These are phyloP conservation scores for Ustilaginoidea virens DNA, from an alignment of 2,329 filamentous ascomycete genomes.

Conservation along the genomic window DNA sequence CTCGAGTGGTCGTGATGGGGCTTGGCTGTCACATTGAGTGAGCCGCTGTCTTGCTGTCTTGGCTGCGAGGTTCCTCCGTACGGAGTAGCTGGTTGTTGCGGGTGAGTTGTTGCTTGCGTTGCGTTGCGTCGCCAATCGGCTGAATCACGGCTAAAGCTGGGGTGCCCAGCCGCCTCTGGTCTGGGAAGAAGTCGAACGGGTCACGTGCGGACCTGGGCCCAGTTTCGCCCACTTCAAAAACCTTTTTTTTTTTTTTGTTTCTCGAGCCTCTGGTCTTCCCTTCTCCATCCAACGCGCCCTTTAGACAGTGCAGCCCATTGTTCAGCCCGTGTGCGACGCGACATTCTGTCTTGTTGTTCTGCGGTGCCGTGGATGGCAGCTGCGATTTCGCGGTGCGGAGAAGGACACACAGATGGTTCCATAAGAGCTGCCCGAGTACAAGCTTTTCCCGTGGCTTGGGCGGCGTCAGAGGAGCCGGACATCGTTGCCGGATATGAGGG, in stretches of 20 bases:
- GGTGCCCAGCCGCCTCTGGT: too few relatives aligned
- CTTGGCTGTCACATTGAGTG: neutral
- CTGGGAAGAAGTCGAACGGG: too few relatives aligned
- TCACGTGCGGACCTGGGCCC: too few relatives aligned
- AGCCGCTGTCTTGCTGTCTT: neutral
- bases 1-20: neutral
- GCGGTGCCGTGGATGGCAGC: slow-evolving; percentile 45
- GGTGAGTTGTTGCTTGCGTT: too few relatives aligned
- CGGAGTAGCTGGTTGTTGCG: too few relatives aligned
- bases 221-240: too few relatives aligned
- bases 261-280: too few relatives aligned
- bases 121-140: too few relatives aligned
- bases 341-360: slow-evolving; percentile 49
- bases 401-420: slow-evolving; percentile 34
- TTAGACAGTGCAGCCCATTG: slow-evolving; percentile 78
- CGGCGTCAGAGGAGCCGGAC: slow-evolving; percentile 28
- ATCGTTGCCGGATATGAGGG: too few relatives aligned
- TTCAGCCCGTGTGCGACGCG: slow-evolving; percentile 37
- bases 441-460: slow-evolving; percentile 20
- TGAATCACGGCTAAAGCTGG: too few relatives aligned
- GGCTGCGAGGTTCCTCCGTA: too few relatives aligned
- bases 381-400: slow-evolving; percentile 45
- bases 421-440: slow-evolving; percentile 44
- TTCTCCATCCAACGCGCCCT: slow-evolving; percentile 52
- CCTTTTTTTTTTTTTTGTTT: too few relatives aligned